phyloP scores from a whole-genome alignment of 108 stramenopile species.

The Cyclotella atomus region DNA sequence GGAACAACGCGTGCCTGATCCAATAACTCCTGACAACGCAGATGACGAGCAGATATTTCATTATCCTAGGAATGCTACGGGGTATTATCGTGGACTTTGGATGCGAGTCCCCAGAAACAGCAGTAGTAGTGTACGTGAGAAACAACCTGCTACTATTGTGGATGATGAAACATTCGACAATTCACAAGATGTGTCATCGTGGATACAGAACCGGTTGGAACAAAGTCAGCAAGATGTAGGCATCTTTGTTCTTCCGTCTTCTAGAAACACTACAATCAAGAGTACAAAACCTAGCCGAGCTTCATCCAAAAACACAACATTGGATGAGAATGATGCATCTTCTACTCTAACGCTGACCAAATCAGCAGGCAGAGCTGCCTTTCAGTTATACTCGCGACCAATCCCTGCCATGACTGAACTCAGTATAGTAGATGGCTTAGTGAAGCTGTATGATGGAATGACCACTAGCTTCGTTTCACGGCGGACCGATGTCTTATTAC shows the following conservation, averaged over 20 bases:
- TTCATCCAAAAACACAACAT: too few relatives aligned
- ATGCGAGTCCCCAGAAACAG: constrained; percentile 17
- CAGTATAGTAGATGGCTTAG: constrained; percentile 78
- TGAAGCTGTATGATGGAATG: constrained; percentile 76
- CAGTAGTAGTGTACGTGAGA: constrained; percentile 13
- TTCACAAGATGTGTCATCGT: constrained; percentile 27
- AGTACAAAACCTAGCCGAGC: too few relatives aligned
- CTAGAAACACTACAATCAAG: too few relatives aligned
- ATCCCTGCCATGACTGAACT: constrained; percentile 86
- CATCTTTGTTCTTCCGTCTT: constrained; percentile 58
- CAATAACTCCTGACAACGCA: not conserved
- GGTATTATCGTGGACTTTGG: constrained; percentile 88
- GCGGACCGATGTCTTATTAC: constrained; percentile 61
- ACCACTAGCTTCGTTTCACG: constrained; percentile 66
- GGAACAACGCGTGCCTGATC: not conserved
- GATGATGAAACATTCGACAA: too few relatives aligned
- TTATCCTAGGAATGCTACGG: constrained; percentile 89
- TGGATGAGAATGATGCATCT: not conserved
- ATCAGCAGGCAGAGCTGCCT: constrained; percentile 63
- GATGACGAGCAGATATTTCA: constrained; percentile 50
- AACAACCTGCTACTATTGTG: too few relatives aligned
- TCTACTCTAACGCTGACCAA: constrained; percentile 52
- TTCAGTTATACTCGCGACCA: constrained; percentile 73
- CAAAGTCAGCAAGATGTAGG: constrained; percentile 43
- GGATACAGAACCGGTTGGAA: constrained; percentile 30